Base-by-base conservation (phyloP, 2,329 filamentous ascomycete genomes). In the Tolypocladium album region DNA sequence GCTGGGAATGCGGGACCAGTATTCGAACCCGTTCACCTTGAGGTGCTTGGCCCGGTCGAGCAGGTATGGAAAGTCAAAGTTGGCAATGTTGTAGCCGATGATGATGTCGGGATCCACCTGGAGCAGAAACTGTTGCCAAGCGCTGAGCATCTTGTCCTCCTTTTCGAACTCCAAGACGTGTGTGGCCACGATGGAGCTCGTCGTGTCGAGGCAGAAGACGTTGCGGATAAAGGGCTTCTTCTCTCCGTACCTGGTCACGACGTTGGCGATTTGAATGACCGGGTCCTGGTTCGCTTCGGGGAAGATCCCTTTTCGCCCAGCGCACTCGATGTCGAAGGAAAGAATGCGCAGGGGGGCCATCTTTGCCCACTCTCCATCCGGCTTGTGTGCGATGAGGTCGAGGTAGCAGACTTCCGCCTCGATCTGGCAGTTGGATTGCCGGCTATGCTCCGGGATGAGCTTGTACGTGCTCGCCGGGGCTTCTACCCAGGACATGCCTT, bases 281-380 rank as follows among this genome's bases (percentile, higher is more conserved):
- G 93, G 92, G 68, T 99, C 94, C 24, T 90, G 78, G 62, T 93
- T 86, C 12, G 95, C 87, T 73, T 99, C 94, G 0, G 95, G 94
- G 69, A 99, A 99, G 69, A 99, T 89, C 65, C 94, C 94, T 75
- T 99, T 97, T 67, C 95, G 89, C 58, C 94, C 94, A 67, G 94
- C 94, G 74, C 94, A 99, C 74, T 99, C 94, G 67, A 99, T 99
- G 83, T 99, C 94, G 69, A 99, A 97, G 5, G 94, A 97, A 55
- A 99, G 76, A 55, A 96, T 88, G 62, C 94, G 87, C 4, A 99
- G 79, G 0, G 94, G 94, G 0, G 95, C 94, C 87, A 97, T 97
- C 76, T 97, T 99, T 36, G 91, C 90, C 92, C 93, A 99, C 71
- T 97, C 92, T 22, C 92, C 93, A 65, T 94, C 88, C 2, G 92